Percentiles rank a stretch among this genome's conserved stretches.
Evolutionary conservation across 192 early-diverging fungal genomes (phyloP).

Genomic region (Coemansia sp.): DNA sequence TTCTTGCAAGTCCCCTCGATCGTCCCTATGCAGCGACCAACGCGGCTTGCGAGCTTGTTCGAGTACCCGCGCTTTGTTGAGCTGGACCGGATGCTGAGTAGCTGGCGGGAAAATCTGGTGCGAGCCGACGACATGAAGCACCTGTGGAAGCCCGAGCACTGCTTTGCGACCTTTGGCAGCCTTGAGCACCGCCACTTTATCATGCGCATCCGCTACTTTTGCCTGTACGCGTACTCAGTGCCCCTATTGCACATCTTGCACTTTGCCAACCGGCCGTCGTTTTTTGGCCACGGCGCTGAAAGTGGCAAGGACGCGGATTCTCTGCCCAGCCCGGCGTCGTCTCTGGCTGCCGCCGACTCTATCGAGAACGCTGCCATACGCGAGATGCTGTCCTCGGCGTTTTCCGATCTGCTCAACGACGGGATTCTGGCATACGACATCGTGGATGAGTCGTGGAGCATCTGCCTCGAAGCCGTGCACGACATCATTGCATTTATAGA

Average conservation of each 20-base stretch:
- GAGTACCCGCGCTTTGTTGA: conserved; percentile 29
- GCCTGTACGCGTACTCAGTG: conserved; percentile 27
- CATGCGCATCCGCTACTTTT: conserved; percentile 42
- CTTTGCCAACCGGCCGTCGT: conserved; percentile 44
- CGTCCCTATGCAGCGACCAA: background rate
- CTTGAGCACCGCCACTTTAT: conserved; percentile 22
- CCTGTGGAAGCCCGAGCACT: background rate
- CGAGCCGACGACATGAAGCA: conserved; percentile 6
- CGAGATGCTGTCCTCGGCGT: conserved; percentile 29
- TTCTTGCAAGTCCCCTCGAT: conserved; percentile 4
- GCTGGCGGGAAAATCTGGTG: conserved; percentile 23
- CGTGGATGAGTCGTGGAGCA: conserved; percentile 35
- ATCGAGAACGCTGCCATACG: conserved; percentile 31
- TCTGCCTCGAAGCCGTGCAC: conserved; percentile 31
- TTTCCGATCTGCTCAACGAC: conserved; percentile 27
- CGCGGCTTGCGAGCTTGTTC: conserved; percentile 23
- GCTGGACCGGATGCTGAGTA: conserved; percentile 12
- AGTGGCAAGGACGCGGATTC: background rate
- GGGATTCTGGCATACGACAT: conserved; percentile 44
- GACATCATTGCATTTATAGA: conserved; percentile 24
- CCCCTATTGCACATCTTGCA: conserved; percentile 27
- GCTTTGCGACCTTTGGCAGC: conserved; percentile 31
- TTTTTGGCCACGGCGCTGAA: conserved; percentile 6
- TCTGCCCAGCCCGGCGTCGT: background rate
- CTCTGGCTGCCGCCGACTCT: background rate